These are phyloP conservation scores for Kluyveromyces wickerhamii DNA, from an alignment of 805 yeast species.

Conservation along the genomic window DNA sequence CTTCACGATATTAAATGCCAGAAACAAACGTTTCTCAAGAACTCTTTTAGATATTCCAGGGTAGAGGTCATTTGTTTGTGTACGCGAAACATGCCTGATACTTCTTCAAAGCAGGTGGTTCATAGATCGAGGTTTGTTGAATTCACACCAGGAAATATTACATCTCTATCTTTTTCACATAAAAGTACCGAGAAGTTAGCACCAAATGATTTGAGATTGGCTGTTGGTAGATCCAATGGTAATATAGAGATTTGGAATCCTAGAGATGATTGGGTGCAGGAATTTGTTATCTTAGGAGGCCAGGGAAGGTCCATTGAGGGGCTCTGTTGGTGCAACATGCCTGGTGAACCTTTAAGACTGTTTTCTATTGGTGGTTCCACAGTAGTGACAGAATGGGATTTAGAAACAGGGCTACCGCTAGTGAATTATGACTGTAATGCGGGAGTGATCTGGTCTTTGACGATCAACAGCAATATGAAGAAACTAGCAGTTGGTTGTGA, in stretches of 20 bases:
- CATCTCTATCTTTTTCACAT: slow-evolving; percentile 73
- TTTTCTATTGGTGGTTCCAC: slow-evolving; percentile 95
- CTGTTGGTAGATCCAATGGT: slow-evolving; percentile 91
- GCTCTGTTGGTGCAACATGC: slow-evolving; percentile 60
- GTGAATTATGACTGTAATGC: slow-evolving; percentile 82
- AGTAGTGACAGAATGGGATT: slow-evolving; percentile 85
- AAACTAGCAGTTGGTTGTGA: slow-evolving; percentile 89
- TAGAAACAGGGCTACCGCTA: slow-evolving; percentile 61
- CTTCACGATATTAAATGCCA: too few relatives aligned
- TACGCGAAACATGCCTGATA: neutral
- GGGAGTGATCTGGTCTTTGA: slow-evolving; percentile 88
- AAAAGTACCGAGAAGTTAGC: slow-evolving; percentile 39
- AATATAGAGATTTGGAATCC: slow-evolving; percentile 96
- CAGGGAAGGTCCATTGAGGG: slow-evolving; percentile 84
- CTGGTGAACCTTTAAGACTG: slow-evolving; percentile 52
- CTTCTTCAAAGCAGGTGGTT: slow-evolving; percentile 23
- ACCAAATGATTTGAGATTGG: slow-evolving; percentile 58
- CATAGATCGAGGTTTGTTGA: slow-evolving; percentile 93
- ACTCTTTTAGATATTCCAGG: too few relatives aligned
- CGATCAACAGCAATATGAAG: slow-evolving; percentile 51
- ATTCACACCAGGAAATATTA: slow-evolving; percentile 74
- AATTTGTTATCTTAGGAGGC: slow-evolving; percentile 66
- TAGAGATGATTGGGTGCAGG: slow-evolving; percentile 72
- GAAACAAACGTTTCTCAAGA: too few relatives aligned
- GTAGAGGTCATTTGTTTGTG: too few relatives aligned